Evolutionary conservation across 2,329 filamentous ascomycete genomes (phyloP).

Genomic region (Pseudodiploospora longispora): DNA sequence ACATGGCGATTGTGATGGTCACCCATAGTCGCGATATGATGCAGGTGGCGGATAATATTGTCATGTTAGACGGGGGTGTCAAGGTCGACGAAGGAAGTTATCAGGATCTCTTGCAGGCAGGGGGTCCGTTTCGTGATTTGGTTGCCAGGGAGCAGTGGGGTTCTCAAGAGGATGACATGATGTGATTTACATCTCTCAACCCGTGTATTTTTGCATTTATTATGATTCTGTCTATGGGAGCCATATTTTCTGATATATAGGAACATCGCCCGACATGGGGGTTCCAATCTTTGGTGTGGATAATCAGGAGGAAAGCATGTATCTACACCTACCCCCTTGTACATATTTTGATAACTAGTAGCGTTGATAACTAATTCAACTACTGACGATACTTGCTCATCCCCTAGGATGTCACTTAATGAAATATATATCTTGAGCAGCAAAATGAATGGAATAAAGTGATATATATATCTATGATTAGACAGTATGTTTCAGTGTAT

Average conservation of each 20-base stretch:
- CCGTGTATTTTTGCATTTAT: not conserved
- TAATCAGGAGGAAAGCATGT: too few species aligned
- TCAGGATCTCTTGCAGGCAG: slow-evolving; percentile 42
- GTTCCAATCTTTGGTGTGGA: not conserved
- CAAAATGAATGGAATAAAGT: not conserved
- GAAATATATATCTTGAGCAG: not conserved
- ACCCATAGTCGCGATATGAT: slow-evolving; percentile 86
- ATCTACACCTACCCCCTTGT: too few species aligned
- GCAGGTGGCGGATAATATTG: slow-evolving; percentile 63
- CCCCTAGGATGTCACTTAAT: too few species aligned
- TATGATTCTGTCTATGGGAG: not conserved
- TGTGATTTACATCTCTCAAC: not conserved
- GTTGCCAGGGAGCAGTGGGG: slow-evolving; percentile 24
- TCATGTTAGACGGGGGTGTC: slow-evolving; percentile 61
- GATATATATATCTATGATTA: too few species aligned
- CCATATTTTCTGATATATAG: too few species aligned
- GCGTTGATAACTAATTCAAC: too few species aligned
- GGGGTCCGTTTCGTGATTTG: slow-evolving; percentile 41
- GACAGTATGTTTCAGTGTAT: not conserved
- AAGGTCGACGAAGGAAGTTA: slow-evolving; percentile 63
- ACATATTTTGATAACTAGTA: too few species aligned
- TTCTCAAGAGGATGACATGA: slow-evolving; percentile 2
- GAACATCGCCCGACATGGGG: not conserved
- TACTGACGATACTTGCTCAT: too few species aligned
- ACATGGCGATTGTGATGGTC: slow-evolving; percentile 67